phyloP scores from a whole-genome alignment of 2,329 filamentous ascomycete species.

The Fusarium miscanthi region DNA sequence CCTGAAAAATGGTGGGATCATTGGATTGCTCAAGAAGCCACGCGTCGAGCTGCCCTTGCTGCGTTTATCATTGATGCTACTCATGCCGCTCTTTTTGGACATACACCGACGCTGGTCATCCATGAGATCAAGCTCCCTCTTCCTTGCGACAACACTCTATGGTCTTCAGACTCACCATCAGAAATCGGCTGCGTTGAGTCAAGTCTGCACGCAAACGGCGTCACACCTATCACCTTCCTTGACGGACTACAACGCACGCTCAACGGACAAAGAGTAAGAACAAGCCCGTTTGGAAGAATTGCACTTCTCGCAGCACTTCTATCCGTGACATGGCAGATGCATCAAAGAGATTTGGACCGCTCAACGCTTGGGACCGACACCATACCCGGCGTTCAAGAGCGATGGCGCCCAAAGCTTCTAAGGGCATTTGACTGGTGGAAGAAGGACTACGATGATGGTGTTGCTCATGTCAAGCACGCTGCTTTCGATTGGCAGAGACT shows the following conservation, averaged over 20 bases:
- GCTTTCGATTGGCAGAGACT: slow-evolving; percentile 46
- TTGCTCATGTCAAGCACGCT: slow-evolving; percentile 44
- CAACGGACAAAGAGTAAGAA: slow-evolving; percentile 44
- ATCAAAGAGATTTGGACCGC: slow-evolving; percentile 43
- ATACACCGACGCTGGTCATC: slow-evolving; percentile 45
- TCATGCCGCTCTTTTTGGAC: slow-evolving; percentile 45
- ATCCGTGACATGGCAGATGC: slow-evolving; percentile 47
- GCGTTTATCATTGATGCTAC: slow-evolving; percentile 47
- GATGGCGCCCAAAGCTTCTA: slow-evolving; percentile 44
- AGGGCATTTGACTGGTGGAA: slow-evolving; percentile 47
- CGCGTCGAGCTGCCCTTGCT: slow-evolving; percentile 42
- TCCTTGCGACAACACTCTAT: slow-evolving; percentile 45
- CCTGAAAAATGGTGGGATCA: slow-evolving; percentile 48
- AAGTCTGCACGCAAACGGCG: slow-evolving; percentile 44
- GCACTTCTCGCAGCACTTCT: slow-evolving; percentile 40
- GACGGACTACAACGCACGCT: slow-evolving; percentile 43
- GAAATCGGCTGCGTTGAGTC: slow-evolving; percentile 47
- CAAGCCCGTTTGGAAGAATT: slow-evolving; percentile 45
- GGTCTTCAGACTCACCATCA: slow-evolving; percentile 46
- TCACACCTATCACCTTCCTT: slow-evolving; percentile 45
- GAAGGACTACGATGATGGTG: slow-evolving; percentile 45
- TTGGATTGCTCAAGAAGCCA: slow-evolving; percentile 47
- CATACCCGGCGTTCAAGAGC: slow-evolving; percentile 43
- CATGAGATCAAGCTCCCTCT: slow-evolving; percentile 46
- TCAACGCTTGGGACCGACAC: slow-evolving; percentile 43